These are phyloP conservation scores for Neofusicoccum umdonicola DNA, from an alignment of 2,329 filamentous ascomycete genomes.

Conservation along the genomic window DNA sequence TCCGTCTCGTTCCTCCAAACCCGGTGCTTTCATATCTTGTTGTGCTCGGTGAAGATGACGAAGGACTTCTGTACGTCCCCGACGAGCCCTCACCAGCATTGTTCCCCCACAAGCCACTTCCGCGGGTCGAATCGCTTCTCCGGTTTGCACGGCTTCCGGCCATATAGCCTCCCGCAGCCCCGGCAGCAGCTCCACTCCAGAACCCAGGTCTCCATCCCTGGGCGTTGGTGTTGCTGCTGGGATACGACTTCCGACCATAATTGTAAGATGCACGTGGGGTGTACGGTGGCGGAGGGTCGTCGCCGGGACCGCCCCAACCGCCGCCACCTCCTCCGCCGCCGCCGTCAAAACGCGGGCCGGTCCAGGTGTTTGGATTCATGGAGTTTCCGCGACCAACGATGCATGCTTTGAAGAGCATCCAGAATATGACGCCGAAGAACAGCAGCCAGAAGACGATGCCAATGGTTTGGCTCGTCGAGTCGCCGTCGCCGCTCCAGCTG, in stretches of 20 bases:
- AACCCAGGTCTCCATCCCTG: conserved; percentile 70
- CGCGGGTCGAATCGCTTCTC: conserved; percentile 36
- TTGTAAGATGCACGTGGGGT: conserved; percentile 28
- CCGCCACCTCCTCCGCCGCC: conserved; percentile 38
- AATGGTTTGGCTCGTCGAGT: conserved; percentile 24
- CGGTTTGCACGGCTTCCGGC: conserved; percentile 43
- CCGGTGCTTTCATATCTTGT: conserved; percentile 67
- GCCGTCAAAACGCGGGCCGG: conserved; percentile 23
- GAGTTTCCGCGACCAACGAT: conserved; percentile 20
- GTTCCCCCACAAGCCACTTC: conserved; percentile 32
- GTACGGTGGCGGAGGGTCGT: conserved; percentile 55
- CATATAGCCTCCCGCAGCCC: conserved; percentile 66
- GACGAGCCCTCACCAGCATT: conserved; percentile 18
- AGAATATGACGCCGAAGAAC: conserved; percentile 59
- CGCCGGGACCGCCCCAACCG: conserved; percentile 35
- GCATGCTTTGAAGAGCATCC: conserved; percentile 62
- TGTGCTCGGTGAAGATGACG: conserved; percentile 38
- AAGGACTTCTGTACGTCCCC: conserved; percentile 30
- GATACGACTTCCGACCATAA: conserved; percentile 22
- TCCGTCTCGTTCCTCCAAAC: conserved; percentile 64
- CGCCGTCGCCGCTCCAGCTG: conserved; percentile 36
- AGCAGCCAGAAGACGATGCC: conserved; percentile 58
- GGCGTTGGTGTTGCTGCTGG: conserved; percentile 22
- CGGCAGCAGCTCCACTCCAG: conserved; percentile 67
- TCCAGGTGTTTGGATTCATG: conserved; percentile 18